Conservation (phyloP, 768 basidiomycete genomes). For the Vararia minispora region DNA sequence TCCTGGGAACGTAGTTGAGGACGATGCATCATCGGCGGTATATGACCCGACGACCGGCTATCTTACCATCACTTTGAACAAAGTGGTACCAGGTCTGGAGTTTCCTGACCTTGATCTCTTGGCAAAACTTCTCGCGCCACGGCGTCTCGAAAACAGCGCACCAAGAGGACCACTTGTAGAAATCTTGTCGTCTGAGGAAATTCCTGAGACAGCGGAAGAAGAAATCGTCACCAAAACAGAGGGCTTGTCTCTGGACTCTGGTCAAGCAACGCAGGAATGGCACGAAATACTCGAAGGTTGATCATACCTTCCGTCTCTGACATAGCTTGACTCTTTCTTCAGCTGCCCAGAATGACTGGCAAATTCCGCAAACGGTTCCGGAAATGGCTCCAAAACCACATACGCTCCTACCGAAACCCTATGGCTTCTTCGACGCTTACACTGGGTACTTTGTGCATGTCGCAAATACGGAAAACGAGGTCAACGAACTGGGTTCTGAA, state of each 20-base stretch:
- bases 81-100: conserved; percentile 50
- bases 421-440: conserved; percentile 71
- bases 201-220: conserved; percentile 20
- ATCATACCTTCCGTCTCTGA: neutral
- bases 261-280: conserved; percentile 22
- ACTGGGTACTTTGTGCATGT: conserved; percentile 68
- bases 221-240: conserved; percentile 34
- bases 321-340: conserved; percentile 4
- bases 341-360: conserved; percentile 79
- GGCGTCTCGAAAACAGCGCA: conserved; percentile 25
- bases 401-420: conserved; percentile 35
- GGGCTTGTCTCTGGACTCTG: conserved; percentile 33
- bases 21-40: conserved; percentile 51
- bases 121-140: conserved; percentile 66
- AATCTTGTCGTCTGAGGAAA: conserved; percentile 28
- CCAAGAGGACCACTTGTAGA: conserved; percentile 39
- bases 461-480: conserved; percentile 65
- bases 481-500: conserved; percentile 65
- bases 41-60: conserved; percentile 77
- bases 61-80: conserved; percentile 62
- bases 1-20: conserved; percentile 54
- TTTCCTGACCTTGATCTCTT: conserved; percentile 75
- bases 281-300: conserved; percentile 47
- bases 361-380: conserved; percentile 52
- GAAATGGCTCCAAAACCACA: conserved; percentile 28